Evolutionary conservation across 2,329 filamentous ascomycete species (phyloP).

Genomic region (Clarireedia homoeocarpa): DNA sequence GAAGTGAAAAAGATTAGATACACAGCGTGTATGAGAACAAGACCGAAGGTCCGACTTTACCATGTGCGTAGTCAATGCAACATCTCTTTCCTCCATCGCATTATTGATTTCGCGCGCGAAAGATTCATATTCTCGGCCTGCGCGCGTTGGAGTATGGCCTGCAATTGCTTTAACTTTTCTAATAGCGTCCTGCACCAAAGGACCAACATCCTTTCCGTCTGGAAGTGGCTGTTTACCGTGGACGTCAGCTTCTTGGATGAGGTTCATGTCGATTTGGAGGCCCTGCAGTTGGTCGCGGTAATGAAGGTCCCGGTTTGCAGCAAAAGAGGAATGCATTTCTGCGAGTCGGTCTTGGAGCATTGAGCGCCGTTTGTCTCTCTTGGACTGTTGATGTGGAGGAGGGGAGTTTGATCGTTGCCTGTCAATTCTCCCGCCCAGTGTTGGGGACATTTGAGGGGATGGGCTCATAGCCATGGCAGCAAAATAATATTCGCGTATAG

Average conservation of each 20-base stretch:
- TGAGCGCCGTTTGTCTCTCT: constrained; percentile 84
- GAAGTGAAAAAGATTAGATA: background rate
- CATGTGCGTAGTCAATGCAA: constrained; percentile 71
- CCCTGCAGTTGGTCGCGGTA: constrained; percentile 87
- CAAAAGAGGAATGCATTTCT: constrained; percentile 69
- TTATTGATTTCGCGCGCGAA: constrained; percentile 85
- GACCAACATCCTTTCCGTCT: constrained; percentile 37
- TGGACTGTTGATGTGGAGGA: constrained; percentile 44
- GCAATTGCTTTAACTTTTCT: constrained; percentile 29
- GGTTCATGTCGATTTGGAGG: constrained; percentile 82
- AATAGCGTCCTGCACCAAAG: constrained; percentile 26
- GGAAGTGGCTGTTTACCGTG: constrained; percentile 65
- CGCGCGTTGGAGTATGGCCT: constrained; percentile 43
- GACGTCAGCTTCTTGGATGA: constrained; percentile 78
- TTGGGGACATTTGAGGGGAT: constrained; percentile 26
- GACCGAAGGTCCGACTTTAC: constrained; percentile 42
- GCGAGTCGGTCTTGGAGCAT: constrained; percentile 72
- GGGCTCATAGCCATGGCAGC: constrained; percentile 23
- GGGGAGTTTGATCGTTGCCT: constrained; percentile 27
- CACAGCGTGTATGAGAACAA: background rate
- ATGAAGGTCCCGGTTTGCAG: constrained; percentile 70
- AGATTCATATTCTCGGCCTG: constrained; percentile 75
- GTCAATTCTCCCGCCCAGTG: constrained; percentile 22
- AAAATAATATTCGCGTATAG: background rate
- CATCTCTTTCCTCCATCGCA: constrained; percentile 79